Conservation (phyloP, 768 basidiomycete species). For the Suillus variegatus region DNA sequence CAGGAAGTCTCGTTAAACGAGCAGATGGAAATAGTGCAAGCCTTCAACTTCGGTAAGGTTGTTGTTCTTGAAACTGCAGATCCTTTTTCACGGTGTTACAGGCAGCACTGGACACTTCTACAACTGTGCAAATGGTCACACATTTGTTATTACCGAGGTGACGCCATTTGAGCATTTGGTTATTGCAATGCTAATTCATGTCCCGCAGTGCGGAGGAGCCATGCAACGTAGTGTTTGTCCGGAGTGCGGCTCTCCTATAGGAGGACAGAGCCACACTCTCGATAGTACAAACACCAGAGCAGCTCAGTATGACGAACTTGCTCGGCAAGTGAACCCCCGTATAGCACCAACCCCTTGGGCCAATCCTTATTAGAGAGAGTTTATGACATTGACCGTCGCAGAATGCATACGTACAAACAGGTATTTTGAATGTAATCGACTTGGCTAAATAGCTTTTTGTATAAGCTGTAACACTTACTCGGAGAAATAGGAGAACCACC, state of each 20-base stretch:
- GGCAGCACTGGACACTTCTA: constrained; percentile 48
- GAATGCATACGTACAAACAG: neutral
- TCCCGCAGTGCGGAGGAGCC: constrained; percentile 58
- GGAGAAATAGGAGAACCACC: neutral
- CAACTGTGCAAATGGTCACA: constrained; percentile 60
- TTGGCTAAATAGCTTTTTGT: neutral
- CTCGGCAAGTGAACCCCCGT: constrained; percentile 27
- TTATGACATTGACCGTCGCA: neutral
- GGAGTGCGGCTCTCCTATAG: constrained; percentile 57
- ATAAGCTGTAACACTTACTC: neutral
- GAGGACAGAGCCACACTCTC: constrained; percentile 47
- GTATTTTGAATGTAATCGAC: neutral
- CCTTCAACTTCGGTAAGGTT: constrained; percentile 48
- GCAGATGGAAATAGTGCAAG: constrained; percentile 48
- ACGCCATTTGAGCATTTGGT: constrained; percentile 10
- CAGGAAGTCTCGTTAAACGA: constrained; percentile 55
- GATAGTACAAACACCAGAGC: constrained; percentile 44
- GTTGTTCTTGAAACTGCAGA: neutral
- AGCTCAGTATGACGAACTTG: constrained; percentile 48
- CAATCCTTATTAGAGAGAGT: constrained; percentile 7
- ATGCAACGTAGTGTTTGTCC: constrained; percentile 49
- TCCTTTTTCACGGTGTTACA: constrained; percentile 12
- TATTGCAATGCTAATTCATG: constrained; percentile 2
- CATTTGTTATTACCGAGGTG: constrained; percentile 61
- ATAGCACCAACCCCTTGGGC: constrained; percentile 31